A percentile compares a stretch with the other conserved stretches of the same genome.
These are phyloP conservation scores for Rutidosis leptorrhynchoides DNA, from an alignment of 129 eudicot genomes.

Conservation along the genomic window DNA sequence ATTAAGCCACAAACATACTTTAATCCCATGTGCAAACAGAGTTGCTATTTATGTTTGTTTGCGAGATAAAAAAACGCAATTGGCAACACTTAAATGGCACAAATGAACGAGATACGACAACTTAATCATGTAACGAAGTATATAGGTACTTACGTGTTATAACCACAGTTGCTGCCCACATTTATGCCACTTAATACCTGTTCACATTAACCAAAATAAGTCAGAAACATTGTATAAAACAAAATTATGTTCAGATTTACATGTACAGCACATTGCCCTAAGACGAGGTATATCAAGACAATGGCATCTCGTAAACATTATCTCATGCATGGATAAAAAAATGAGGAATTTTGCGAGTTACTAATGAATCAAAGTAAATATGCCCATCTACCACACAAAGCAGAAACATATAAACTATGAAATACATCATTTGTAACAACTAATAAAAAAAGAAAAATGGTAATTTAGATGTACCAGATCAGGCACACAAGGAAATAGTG, in stretches of 20 bases:
- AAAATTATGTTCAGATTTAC: background rate
- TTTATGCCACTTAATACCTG: constrained; percentile 98
- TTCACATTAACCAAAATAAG: constrained; percentile 9
- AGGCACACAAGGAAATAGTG: constrained; percentile 70
- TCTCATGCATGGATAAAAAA: background rate
- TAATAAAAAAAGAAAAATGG: background rate
- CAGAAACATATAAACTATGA: background rate
- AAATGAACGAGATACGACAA: background rate
- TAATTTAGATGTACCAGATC: no score
- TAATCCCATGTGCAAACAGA: background rate
- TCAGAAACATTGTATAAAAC: constrained; percentile 9
- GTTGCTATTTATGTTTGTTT: background rate
- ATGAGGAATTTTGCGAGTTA: background rate
- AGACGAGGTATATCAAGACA: background rate
- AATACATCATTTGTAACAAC: background rate
- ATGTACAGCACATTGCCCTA: background rate
- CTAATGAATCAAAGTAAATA: background rate
- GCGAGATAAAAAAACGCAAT: background rate
- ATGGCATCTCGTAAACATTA: background rate
- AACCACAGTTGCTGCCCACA: constrained; percentile 92
- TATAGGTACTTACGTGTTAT: constrained; percentile 63
- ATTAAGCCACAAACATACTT: background rate
- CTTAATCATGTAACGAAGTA: constrained; percentile 4
- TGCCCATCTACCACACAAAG: background rate
- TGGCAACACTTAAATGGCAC: background rate